Evolutionary conservation across 2,329 filamentous ascomycete species (phyloP).

Genomic region (Xylaria sp.): DNA sequence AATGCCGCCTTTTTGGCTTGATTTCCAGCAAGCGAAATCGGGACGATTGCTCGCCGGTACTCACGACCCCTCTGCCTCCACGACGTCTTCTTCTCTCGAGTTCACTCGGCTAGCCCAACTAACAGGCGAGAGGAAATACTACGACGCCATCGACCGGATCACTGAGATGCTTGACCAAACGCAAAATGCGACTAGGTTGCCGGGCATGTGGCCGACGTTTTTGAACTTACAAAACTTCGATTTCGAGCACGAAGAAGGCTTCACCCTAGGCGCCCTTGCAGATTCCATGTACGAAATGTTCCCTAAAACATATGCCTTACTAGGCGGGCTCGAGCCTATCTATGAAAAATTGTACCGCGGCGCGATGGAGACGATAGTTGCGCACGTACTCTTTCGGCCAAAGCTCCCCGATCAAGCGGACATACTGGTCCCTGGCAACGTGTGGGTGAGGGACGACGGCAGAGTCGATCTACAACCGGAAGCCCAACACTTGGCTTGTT

Average conservation of each 20-base stretch:
- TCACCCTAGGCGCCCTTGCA: slow-evolving; percentile 53
- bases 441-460: slow-evolving; percentile 47
- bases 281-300: slow-evolving; percentile 66
- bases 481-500: slow-evolving; percentile 73
- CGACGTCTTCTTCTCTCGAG: slow-evolving; percentile 76
- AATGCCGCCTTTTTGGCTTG: slow-evolving; percentile 60
- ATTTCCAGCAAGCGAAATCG: slow-evolving; percentile 55
- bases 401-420: slow-evolving; percentile 67
- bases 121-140: slow-evolving; percentile 78
- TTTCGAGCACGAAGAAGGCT: slow-evolving; percentile 50
- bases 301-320: slow-evolving; percentile 71
- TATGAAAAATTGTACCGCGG: slow-evolving; percentile 55
- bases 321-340: slow-evolving; percentile 63
- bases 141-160: slow-evolving; percentile 75
- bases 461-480: slow-evolving; percentile 49
- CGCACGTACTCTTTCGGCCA: slow-evolving; percentile 73
- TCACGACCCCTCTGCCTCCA: slow-evolving; percentile 56
- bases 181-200: slow-evolving; percentile 73
- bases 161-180: slow-evolving; percentile 72
- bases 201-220: slow-evolving; percentile 77
- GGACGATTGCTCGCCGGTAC: slow-evolving; percentile 49
- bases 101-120: slow-evolving; percentile 78
- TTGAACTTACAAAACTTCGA: slow-evolving; percentile 68
- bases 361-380: slow-evolving; percentile 67
- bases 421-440: slow-evolving; percentile 70